Conservation (phyloP, 2,329 filamentous ascomycete genomes). For the Xylaria digitata region DNA sequence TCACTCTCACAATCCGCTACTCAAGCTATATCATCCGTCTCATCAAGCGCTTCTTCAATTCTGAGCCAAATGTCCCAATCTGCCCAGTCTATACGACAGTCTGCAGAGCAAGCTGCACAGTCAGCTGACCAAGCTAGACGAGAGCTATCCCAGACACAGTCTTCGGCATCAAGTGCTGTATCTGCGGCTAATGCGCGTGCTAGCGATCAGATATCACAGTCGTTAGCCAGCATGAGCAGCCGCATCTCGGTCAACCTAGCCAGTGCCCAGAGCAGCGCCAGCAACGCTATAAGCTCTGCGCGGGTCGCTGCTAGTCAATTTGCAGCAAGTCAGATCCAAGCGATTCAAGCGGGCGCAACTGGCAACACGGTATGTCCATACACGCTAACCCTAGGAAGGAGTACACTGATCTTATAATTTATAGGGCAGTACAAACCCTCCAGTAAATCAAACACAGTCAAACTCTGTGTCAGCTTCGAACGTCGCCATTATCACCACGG, state of each 20-base stretch:
- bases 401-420: constrained; percentile 9
- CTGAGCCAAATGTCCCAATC: constrained; percentile 47
- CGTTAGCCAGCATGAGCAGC: constrained; percentile 48
- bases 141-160: constrained; percentile 47
- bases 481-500: constrained; percentile 48
- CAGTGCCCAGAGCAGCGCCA: constrained; percentile 48
- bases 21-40: constrained; percentile 47
- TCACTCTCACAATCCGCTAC: constrained; percentile 48
- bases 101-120: constrained; percentile 47
- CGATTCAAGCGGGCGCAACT: constrained; percentile 39
- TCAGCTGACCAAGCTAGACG: constrained; percentile 47
- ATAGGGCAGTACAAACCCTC: constrained; percentile 43
- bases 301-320: constrained; percentile 63
- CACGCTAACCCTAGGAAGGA: not conserved
- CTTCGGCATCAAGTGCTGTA: constrained; percentile 48
- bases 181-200: constrained; percentile 44
- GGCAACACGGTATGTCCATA: constrained; percentile 38
- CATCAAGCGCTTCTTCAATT: constrained; percentile 47
- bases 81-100: constrained; percentile 47
- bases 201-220: constrained; percentile 42
- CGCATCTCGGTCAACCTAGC: constrained; percentile 45
- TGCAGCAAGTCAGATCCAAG: constrained; percentile 48
- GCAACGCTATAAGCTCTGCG: constrained; percentile 60
- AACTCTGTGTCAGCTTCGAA: constrained; percentile 47
- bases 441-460: constrained; percentile 41